phyloP scores from a whole-genome alignment of 1,284 basidiomycete genomes.

The Cutaneotrichosporon spelunceum region DNA sequence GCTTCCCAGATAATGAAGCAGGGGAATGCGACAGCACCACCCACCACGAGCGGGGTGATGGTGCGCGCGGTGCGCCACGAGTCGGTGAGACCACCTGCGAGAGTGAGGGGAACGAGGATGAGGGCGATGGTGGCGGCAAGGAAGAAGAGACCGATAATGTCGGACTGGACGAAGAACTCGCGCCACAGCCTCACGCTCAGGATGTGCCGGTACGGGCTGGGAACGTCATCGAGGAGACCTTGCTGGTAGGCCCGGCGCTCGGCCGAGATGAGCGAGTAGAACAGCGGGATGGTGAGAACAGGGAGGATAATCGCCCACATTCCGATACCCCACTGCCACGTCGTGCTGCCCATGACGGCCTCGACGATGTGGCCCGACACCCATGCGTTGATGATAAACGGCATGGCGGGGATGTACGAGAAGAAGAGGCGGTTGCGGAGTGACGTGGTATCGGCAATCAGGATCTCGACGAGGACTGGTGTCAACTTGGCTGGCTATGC shows the following conservation, averaged over 20 bases:
- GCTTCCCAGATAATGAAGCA: slow-evolving; percentile 51
- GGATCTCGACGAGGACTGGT: slow-evolving; percentile 46
- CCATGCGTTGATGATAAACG: slow-evolving; percentile 44
- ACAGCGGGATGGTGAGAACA: slow-evolving; percentile 43
- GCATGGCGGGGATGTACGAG: slow-evolving; percentile 41
- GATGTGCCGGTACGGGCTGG: slow-evolving; percentile 32
- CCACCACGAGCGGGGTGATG: slow-evolving; percentile 50
- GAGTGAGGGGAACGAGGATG: slow-evolving; percentile 50
- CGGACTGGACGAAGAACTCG: slow-evolving; percentile 52
- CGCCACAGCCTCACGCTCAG: slow-evolving; percentile 21
- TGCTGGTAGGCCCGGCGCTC: slow-evolving; percentile 30
- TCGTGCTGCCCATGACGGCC: slow-evolving; percentile 32
- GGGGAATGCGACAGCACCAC: slow-evolving; percentile 45
- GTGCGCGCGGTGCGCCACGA: slow-evolving; percentile 44
- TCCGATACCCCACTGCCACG: slow-evolving; percentile 53
- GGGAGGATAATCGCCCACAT: slow-evolving; percentile 55
- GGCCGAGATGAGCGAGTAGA: slow-evolving; percentile 42
- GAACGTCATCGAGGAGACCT: slow-evolving; percentile 32
- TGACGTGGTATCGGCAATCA: slow-evolving; percentile 52
- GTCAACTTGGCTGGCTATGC: background rate
- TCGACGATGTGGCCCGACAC: slow-evolving; percentile 15
- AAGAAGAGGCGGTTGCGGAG: slow-evolving; percentile 52
- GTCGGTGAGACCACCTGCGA: slow-evolving; percentile 38
- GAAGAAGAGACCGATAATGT: slow-evolving; percentile 49
- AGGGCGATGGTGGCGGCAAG: slow-evolving; percentile 26